Percentiles rank a stretch among this genome's conserved stretches.
phyloP scores from a whole-genome alignment of 228 moss, liverwort and hornwort genomes.

The Sphagnum magellanicum region DNA sequence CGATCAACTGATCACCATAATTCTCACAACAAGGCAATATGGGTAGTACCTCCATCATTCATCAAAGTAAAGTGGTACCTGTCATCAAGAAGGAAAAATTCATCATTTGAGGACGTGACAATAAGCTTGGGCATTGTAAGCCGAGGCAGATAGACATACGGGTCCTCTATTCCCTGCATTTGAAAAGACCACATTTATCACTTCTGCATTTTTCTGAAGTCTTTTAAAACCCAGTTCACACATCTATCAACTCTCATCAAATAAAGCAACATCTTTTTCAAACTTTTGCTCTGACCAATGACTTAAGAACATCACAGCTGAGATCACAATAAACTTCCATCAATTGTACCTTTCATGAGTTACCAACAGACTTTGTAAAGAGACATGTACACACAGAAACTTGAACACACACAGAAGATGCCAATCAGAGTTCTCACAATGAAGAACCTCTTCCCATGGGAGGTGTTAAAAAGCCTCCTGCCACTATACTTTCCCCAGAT shows the following conservation, averaged over 20 bases:
- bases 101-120: slow-evolving; percentile 81
- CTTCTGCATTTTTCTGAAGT: too few relatives aligned
- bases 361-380: too few relatives aligned
- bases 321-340: too few relatives aligned
- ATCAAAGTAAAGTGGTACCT: slow-evolving; percentile 33
- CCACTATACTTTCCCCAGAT: too few relatives aligned
- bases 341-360: too few relatives aligned
- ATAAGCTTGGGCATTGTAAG: slow-evolving; percentile 85
- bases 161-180: slow-evolving; percentile 72
- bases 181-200: too few relatives aligned
- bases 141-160: slow-evolving; percentile 63
- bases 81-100: slow-evolving; percentile 87
- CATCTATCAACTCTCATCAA: too few relatives aligned
- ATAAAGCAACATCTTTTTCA: neutral
- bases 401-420: too few relatives aligned
- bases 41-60: neutral
- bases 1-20: neutral
- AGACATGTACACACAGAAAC: too few relatives aligned
- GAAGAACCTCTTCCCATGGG: neutral
- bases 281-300: neutral
- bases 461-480: too few relatives aligned
- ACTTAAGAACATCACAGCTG: neutral
- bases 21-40: neutral
- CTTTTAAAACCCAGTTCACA: too few relatives aligned
- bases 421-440: neutral